Percentiles rank a stretch among this genome's conserved stretches.
phyloP scores from a whole-genome alignment of 768 basidiomycete species.

The Coprinopsis sp. region DNA sequence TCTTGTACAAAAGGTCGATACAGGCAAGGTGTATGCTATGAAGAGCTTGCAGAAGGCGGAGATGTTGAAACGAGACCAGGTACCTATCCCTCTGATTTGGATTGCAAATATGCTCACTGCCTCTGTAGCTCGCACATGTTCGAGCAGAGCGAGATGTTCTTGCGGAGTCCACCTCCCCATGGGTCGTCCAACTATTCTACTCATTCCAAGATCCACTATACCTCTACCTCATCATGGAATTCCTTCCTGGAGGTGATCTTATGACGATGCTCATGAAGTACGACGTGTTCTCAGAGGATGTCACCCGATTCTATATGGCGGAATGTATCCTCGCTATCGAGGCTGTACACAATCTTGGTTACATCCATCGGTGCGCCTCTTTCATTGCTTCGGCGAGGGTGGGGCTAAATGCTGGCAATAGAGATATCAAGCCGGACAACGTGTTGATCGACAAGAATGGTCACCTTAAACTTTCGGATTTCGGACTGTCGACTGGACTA shows the following conservation, averaged over 20 bases:
- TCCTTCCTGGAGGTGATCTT: constrained; percentile 86
- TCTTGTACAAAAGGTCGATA: constrained; percentile 94
- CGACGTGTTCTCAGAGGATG: constrained; percentile 97
- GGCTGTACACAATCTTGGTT: constrained; percentile 96
- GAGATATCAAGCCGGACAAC: constrained; percentile 99
- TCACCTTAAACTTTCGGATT: constrained; percentile 96
- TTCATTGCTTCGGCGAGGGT: constrained; percentile 3
- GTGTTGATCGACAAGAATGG: constrained; percentile 97
- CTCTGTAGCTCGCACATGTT: constrained; percentile 84
- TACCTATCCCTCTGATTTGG: constrained; percentile 27
- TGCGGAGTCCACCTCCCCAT: constrained; percentile 93
- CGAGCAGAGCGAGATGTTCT: constrained; percentile 95
- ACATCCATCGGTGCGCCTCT: constrained; percentile 84
- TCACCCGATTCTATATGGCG: constrained; percentile 98
- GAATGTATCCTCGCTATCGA: constrained; percentile 98
- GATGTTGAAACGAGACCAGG: constrained; percentile 99
- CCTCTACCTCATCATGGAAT: constrained; percentile 94
- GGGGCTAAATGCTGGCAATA: constrained; percentile 32
- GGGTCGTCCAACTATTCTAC: constrained; percentile 97
- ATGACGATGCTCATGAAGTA: constrained; percentile 99
- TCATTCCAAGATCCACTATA: constrained; percentile 97
- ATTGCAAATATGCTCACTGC: constrained; percentile 1
- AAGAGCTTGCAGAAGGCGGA: constrained; percentile 97
- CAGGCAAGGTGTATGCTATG: constrained; percentile 98
- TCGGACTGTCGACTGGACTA: constrained; percentile 95